These are phyloP conservation scores for Citrus glauca DNA, from an alignment of 345 rosid genomes.

Conservation along the genomic window DNA sequence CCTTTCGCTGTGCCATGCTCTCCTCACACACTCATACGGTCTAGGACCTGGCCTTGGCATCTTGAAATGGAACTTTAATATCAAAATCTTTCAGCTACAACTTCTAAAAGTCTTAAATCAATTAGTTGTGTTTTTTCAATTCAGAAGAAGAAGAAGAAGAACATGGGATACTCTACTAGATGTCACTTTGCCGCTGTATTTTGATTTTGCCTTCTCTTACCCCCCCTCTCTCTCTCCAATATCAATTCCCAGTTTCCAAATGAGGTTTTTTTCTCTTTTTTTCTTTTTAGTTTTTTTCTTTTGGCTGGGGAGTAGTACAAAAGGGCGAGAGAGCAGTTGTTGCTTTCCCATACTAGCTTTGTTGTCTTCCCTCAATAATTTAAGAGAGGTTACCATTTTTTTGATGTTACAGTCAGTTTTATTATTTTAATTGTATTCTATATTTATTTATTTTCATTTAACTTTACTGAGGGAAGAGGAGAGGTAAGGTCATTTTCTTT, in stretches of 20 bases:
- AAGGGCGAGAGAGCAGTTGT: conserved; percentile 16
- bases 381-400: conserved; percentile 2
- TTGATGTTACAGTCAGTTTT: conserved; percentile 12
- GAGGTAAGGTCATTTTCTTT: conserved; percentile 8
- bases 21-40: conserved; percentile 89
- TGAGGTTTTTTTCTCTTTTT: conserved; percentile 8
- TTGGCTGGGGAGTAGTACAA: conserved; percentile 31
- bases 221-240: conserved; percentile 8
- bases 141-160: neutral
- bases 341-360: conserved; percentile 28
- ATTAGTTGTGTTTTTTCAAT: neutral
- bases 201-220: conserved; percentile 2
- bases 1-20: conserved; percentile 98
- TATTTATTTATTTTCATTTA: neutral
- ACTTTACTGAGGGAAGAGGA: neutral
- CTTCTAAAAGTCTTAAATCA: neutral
- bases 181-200: neutral
- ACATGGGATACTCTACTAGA: conserved; percentile 1
- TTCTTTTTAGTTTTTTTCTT: neutral
- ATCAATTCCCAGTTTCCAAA: conserved; percentile 33
- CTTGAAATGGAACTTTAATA: conserved; percentile 18
- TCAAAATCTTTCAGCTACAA: neutral
- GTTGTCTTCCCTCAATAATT: conserved; percentile 31
- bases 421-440: neutral
- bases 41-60: conserved; percentile 97